Percentiles rank a stretch among this genome's conserved stretches.
These are phyloP conservation scores for Gryganskiella cystojenkinii DNA, from an alignment of 192 early-diverging fungal genomes.

Conservation along the genomic window DNA sequence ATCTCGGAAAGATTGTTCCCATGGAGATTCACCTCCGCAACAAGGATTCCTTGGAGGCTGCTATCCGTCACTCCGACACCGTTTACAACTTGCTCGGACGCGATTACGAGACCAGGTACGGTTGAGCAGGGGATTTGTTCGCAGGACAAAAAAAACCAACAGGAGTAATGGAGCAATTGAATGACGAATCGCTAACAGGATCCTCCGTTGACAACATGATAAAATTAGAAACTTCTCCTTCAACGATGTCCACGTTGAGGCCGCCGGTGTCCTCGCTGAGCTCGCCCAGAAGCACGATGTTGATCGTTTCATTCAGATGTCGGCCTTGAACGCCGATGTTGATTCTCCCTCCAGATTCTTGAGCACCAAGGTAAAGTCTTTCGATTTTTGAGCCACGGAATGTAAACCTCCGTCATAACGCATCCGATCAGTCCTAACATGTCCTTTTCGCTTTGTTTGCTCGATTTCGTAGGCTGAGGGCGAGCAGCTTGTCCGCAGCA, in stretches of 20 bases:
- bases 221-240: constrained; percentile 91
- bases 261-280: constrained; percentile 83
- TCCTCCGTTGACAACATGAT: background rate
- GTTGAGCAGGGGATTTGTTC: background rate
- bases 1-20: constrained; percentile 93
- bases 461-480: constrained; percentile 77
- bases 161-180: no score
- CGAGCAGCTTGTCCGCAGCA: constrained; percentile 88
- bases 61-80: constrained; percentile 92
- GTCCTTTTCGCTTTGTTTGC: background rate
- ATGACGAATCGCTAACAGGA: no score
- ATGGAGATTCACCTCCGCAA: constrained; percentile 93
- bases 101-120: constrained; percentile 89
- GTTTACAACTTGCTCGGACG: constrained; percentile 96
- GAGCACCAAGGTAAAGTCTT: constrained; percentile 78
- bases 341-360: constrained; percentile 83
- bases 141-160: no score
- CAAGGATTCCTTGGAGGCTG: constrained; percentile 83
- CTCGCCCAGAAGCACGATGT: constrained; percentile 84
- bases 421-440: background rate
- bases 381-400: no score
- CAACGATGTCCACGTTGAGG: constrained; percentile 87
- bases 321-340: constrained; percentile 81
- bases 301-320: constrained; percentile 89
- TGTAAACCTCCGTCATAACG: no score